These are phyloP conservation scores for Colletotrichum melonis DNA, from an alignment of 2,329 filamentous ascomycete genomes.

Conservation along the genomic window DNA sequence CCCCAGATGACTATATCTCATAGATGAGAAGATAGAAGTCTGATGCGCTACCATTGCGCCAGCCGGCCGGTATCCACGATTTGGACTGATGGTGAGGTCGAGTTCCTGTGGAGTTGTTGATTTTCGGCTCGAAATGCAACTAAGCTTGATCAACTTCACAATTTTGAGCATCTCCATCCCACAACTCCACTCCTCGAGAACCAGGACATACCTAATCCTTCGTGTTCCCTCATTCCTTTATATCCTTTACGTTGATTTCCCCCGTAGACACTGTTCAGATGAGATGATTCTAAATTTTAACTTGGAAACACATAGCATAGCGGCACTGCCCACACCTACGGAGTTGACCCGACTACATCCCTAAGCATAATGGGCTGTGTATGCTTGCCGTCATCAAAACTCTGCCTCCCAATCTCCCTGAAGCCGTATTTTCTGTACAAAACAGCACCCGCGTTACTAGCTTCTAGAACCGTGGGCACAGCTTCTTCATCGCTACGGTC, in stretches of 20 bases:
- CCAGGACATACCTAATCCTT: not conserved
- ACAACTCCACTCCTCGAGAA: not conserved
- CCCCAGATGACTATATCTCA: constrained; percentile 13
- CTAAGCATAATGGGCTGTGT: constrained; percentile 6
- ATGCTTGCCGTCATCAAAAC: not conserved
- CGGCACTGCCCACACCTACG: not conserved
- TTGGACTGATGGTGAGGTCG: not conserved
- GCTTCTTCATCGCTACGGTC: constrained; percentile 11
- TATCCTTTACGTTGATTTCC: too few relatives aligned
- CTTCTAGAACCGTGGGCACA: not conserved
- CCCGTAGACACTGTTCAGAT: too few relatives aligned
- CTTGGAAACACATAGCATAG: too few relatives aligned
- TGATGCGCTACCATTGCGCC: constrained; percentile 36
- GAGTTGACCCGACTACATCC: not conserved
- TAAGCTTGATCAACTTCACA: not conserved
- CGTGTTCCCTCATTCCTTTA: too few relatives aligned
- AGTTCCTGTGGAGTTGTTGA: not conserved
- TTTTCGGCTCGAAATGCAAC: accelerated
- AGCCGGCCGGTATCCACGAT: constrained; percentile 13
- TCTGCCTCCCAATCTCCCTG: not conserved
- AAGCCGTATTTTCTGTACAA: not conserved
- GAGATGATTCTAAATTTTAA: too few relatives aligned
- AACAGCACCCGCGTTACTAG: not conserved
- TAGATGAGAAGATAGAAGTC: constrained; percentile 22
- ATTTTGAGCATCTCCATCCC: not conserved